Conservation (phyloP, 1,139 yeast genomes). For the Candida gigantensis region DNA sequence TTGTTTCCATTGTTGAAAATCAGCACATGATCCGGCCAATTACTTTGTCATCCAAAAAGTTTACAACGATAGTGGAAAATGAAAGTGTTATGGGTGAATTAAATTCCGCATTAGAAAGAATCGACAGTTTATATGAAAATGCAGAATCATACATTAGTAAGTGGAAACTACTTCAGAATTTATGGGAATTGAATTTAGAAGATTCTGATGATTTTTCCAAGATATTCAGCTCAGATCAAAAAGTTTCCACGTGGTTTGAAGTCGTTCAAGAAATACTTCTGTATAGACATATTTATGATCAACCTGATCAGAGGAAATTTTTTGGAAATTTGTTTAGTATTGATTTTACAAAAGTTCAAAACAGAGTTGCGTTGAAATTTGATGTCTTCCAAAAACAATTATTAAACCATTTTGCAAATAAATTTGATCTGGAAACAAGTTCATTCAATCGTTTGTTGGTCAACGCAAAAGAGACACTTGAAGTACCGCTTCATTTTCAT, state of each 20-base stretch:
- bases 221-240: conserved; percentile 26
- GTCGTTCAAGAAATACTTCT: conserved; percentile 46
- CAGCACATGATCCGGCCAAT: conserved; percentile 13
- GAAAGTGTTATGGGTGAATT: conserved; percentile 2
- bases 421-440: conserved; percentile 22
- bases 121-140: conserved; percentile 23
- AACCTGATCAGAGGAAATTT: conserved; percentile 29
- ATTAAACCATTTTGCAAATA: conserved; percentile 42
- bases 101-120: conserved; percentile 13
- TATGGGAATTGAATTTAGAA: conserved; percentile 53
- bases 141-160: conserved; percentile 38
- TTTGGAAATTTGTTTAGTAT: conserved; percentile 45
- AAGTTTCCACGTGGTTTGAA: conserved; percentile 21
- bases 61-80: conserved; percentile 1
- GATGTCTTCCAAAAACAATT: conserved; percentile 59
- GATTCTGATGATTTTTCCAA: conserved; percentile 21
- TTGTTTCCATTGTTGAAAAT: conserved; percentile 17
- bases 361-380: conserved; percentile 54
- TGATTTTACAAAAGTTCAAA: conserved; percentile 55
- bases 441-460: conserved; percentile 18
- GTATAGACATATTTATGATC: conserved; percentile 54
- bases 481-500: conserved; percentile 22
- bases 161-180: conserved; percentile 59
- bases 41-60: conserved; percentile 3
- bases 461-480: conserved; percentile 19